Conservation (phyloP, 192 early-diverging fungal species). For the Radiomyces spectabilis region DNA sequence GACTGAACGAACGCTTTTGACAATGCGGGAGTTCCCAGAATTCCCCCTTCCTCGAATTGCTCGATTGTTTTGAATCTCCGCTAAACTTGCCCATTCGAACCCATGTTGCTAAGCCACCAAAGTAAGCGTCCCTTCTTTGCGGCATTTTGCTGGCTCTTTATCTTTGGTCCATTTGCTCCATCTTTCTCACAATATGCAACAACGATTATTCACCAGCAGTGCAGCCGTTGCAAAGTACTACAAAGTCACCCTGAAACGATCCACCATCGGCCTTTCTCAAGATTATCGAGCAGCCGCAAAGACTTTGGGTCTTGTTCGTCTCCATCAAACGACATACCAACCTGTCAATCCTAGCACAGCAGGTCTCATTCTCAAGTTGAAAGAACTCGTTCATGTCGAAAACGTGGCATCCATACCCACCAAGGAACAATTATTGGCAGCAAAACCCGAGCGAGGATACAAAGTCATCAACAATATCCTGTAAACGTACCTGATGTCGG, state of each 20-base stretch:
- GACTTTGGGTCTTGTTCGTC: constrained; percentile 27
- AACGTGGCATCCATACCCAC: constrained; percentile 30
- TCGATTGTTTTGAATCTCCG: too few relatives aligned
- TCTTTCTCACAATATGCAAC: constrained; percentile 10
- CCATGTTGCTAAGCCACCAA: too few relatives aligned
- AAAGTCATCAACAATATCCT: too few relatives aligned
- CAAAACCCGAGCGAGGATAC: constrained; percentile 25
- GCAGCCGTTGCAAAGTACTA: constrained; percentile 20
- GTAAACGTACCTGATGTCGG: too few relatives aligned
- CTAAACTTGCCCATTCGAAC: too few relatives aligned
- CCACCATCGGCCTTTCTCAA: constrained; percentile 34
- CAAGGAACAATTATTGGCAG: constrained; percentile 17
- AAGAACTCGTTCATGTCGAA: constrained; percentile 40
- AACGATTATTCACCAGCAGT: constrained; percentile 11
- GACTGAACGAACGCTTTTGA: too few relatives aligned
- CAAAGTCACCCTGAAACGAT: constrained; percentile 40
- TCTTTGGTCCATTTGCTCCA: too few relatives aligned
- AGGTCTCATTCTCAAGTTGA: constrained; percentile 43
- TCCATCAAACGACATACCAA: constrained; percentile 36
- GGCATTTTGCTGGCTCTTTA: too few relatives aligned
- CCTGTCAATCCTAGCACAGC: constrained; percentile 36
- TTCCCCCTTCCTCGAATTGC: too few relatives aligned
- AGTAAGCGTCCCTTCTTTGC: too few relatives aligned
- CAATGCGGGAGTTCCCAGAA: too few relatives aligned
- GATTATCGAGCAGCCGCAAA: constrained; percentile 18